These are phyloP conservation scores for Talaromyces stipitatus DNA, from an alignment of 495 filamentous ascomycete species.

Conservation along the genomic window DNA sequence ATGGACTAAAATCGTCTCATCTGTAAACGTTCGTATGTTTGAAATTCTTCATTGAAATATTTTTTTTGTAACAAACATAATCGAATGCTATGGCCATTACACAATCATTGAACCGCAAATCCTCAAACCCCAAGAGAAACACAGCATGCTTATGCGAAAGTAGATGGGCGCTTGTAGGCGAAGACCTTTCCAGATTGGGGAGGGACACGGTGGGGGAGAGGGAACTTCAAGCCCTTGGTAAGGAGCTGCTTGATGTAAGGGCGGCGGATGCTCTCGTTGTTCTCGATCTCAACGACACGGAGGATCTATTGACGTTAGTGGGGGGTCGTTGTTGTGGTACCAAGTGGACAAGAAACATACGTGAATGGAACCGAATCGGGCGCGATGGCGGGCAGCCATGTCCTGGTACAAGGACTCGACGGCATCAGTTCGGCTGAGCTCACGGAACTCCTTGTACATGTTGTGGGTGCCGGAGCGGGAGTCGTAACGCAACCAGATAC, in stretches of 20 bases:
- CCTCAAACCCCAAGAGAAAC: slow-evolving; percentile 28
- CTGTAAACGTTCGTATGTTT: not conserved
- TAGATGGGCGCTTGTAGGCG: slow-evolving; percentile 81
- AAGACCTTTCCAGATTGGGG: slow-evolving; percentile 79
- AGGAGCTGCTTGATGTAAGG: slow-evolving; percentile 99
- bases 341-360: slow-evolving; percentile 46
- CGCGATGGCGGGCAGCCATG: slow-evolving; percentile 97
- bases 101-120: slow-evolving; percentile 42
- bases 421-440: slow-evolving; percentile 89
- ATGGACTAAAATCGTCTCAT: not conserved
- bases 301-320: slow-evolving; percentile 61
- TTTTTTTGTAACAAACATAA: slow-evolving; percentile 6
- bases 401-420: slow-evolving; percentile 98
- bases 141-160: slow-evolving; percentile 59
- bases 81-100: slow-evolving; percentile 43
- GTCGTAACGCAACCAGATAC: slow-evolving; percentile 99
- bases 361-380: slow-evolving; percentile 95
- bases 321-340: not conserved
- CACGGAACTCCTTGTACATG: slow-evolving; percentile 99
- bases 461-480: slow-evolving; percentile 99
- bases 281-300: slow-evolving; percentile 93
- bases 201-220: slow-evolving; percentile 89
- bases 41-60: slow-evolving; percentile 1
- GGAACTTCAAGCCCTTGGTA: slow-evolving; percentile 92
- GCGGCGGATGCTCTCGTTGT: slow-evolving; percentile 84